Conservation (phyloP, 345 rosid genomes). For the Eucalyptus victrix region DNA sequence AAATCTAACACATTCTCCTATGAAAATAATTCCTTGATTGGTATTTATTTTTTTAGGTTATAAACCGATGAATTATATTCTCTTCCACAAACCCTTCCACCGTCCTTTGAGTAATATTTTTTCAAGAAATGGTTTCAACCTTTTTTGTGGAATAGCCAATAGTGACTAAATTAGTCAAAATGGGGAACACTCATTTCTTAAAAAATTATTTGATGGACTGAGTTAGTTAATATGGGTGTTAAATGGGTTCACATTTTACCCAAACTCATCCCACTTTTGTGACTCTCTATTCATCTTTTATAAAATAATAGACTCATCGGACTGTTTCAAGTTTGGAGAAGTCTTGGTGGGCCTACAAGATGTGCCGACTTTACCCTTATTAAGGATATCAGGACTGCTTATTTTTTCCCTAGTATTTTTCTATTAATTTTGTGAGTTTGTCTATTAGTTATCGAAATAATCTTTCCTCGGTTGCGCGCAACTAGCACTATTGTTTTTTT, state of each 20-base stretch:
- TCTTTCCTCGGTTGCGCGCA: background rate
- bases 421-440: background rate
- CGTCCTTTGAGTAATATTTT: background rate
- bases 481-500: too few species aligned
- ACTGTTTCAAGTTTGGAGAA: background rate
- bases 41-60: background rate
- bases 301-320: background rate
- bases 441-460: background rate
- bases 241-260: accelerated
- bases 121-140: background rate
- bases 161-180: too few species aligned
- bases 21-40: background rate
- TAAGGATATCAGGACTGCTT: accelerated
- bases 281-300: background rate
- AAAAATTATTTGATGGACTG: background rate
- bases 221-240: background rate
- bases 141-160: background rate
- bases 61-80: background rate
- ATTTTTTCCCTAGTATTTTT: background rate
- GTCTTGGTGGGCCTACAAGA: background rate
- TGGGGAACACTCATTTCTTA: background rate
- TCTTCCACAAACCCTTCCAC: background rate
- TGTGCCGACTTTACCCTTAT: background rate
- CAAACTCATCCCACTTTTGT: background rate
- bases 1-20: background rate